Conservation (phyloP, 805 yeast genomes). For the Yamadazyma takamatsuzukensis region DNA sequence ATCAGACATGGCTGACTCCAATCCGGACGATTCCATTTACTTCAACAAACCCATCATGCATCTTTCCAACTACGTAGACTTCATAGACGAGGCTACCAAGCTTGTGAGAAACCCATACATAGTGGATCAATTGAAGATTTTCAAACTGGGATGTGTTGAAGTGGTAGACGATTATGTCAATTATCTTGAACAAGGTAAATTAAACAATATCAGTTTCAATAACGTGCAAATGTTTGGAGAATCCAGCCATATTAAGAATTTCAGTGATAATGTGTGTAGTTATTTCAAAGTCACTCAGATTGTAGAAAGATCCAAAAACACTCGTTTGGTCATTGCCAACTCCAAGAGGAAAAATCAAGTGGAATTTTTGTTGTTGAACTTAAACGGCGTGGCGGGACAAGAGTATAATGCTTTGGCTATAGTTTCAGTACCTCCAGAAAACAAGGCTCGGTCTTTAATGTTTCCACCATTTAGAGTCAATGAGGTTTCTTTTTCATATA, state of each 20-base stretch:
- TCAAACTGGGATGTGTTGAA: conserved; percentile 12
- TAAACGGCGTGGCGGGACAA: conserved; percentile 15
- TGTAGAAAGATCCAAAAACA: conserved; percentile 27
- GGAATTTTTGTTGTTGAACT: conserved; percentile 34
- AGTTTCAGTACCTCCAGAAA: conserved; percentile 19
- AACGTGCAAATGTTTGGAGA: conserved; percentile 28
- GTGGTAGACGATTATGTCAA: conserved; percentile 14
- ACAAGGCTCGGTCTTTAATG: conserved; percentile 26
- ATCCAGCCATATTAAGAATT: conserved; percentile 7
- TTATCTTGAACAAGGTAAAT: conserved; percentile 12
- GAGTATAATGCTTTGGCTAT: conserved; percentile 37
- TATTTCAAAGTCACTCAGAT: conserved; percentile 35
- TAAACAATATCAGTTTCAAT: conserved; percentile 33
- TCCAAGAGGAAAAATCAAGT: conserved; percentile 11
- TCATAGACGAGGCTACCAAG: conserved; percentile 20
- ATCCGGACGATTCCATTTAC: conserved; percentile 13
- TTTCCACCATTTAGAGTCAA: conserved; percentile 38
- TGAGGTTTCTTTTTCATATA: conserved; percentile 12
- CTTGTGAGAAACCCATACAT: conserved; percentile 38
- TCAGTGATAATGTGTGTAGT: conserved; percentile 27
- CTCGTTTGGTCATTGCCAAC: conserved; percentile 15
- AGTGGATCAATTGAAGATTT: conserved; percentile 23
- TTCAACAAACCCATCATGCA: conserved; percentile 31
- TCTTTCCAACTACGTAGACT: conserved; percentile 24
- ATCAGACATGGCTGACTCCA: conserved; percentile 8